Base-by-base conservation (phyloP, 768 basidiomycete genomes). In the Mycena belliarum region DNA sequence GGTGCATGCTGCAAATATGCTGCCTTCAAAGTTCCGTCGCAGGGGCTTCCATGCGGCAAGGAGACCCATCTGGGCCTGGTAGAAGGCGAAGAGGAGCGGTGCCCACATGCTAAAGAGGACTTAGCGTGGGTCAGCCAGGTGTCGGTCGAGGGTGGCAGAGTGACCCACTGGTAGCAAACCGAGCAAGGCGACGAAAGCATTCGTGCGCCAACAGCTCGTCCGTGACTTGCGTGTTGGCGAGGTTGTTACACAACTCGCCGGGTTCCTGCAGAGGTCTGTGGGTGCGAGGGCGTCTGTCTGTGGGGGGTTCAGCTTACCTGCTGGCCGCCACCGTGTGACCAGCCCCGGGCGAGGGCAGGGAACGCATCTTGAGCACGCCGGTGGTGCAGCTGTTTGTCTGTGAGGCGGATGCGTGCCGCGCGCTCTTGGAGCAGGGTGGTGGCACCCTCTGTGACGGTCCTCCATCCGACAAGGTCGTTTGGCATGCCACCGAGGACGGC, bases 401-500 rank as follows among this genome's bases (percentile, higher is more conserved):
- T 43, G 42, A 43, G 20, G 23, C 42, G 42, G 44, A 38, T 18
- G 6, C 33, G 20, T 0, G 55, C 51, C 4, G 18, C 4, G 6
- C 42, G 42, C 21, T 43, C 42, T 14, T 24, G 21, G 21, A 43
- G 42, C 5, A 43, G 42, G 6, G 12, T 2, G 42, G 24, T 6
- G 18, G 42, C 42, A 12, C 23, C 23, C 10, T 43, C 42, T 14
- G 42, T 43, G 42, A 25, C 42, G 23, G 21, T 14, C 21, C 25
- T 43, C 42, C 42, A 43, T 43, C 21, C 42, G 2, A 6, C 42
- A 6, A 21, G 6, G 24, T 43, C 42, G 23, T 24, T 3, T 50
- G 60, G 7, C 42, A 18, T 46, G 6, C 60, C 60, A 5, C 60
- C 60, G 1, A 61, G 44, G 4, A 61, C 11, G 1, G 49, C 55